Base-by-base conservation (phyloP, 1,284 basidiomycete species). In the Pulchroboletus neoregius region DNA sequence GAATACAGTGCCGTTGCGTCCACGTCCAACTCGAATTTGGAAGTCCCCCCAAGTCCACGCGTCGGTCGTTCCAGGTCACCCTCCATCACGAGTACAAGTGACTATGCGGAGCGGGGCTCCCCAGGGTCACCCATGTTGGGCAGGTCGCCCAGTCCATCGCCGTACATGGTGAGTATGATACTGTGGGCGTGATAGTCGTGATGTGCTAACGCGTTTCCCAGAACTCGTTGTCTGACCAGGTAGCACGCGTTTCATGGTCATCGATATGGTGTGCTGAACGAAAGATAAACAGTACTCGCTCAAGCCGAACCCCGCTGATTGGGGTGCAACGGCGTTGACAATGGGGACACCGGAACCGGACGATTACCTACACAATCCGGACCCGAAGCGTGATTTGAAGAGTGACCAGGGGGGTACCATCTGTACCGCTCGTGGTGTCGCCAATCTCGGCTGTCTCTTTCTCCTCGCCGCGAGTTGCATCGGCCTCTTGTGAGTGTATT, bases 381-480 rank as follows among this genome's bases (percentile, higher is more conserved):
- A 66, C 45, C 62, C 66, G 4, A 61, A 55, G 23, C 65, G 64
- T 2, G 65, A 71, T 38, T 26, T 68, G n/a, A 65, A 55, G 49
- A 64, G 47, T 20, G 67, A 68, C 52, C 48, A 57, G 26, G 68
- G 68, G n/a, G 74, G 73, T 2, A 65, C 67, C 9, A 70, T 76
- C 28, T 68, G 58, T 26, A 68, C 69, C 37, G 8, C 57, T 2
- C 68, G 75, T 35, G 75, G 75, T 1, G 27, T 75, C 11, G 61
- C 56, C 46, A 78, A 77, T 48, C 58, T 77, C 3, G 76, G 76
- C 0, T 76, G 73, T 56, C 60, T 78, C 5, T 50, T 70, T 24
- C 10, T 76, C 33, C 63, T 76, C 8, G 56, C 55, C 3, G 37
- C 60, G 0, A 54, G 57, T n/a, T 57, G 71, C 23, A 52, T 75